Evolutionary conservation across 176 grass and related monocot species (phyloP).

Genomic region (Sorghum bicolor): DNA sequence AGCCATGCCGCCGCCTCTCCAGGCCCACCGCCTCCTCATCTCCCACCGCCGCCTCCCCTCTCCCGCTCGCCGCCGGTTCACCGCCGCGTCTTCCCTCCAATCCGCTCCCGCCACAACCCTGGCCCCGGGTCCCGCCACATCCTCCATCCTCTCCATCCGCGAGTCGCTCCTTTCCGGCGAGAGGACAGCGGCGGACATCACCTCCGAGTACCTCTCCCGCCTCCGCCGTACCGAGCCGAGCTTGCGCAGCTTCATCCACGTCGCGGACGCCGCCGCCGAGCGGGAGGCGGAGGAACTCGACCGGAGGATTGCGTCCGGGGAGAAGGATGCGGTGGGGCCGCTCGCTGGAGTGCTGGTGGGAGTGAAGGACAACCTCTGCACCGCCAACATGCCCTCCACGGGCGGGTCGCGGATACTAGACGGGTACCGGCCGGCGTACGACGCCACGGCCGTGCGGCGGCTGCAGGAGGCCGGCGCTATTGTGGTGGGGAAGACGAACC

Average conservation of each 20-base stretch:
- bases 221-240: conserved; percentile 79
- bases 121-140: conserved; percentile 21
- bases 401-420: conserved; percentile 88
- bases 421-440: conserved; percentile 78
- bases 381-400: conserved; percentile 80
- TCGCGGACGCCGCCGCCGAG: conserved; percentile 57
- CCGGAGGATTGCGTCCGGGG: conserved; percentile 45
- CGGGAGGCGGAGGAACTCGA: conserved; percentile 75
- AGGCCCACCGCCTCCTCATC: conserved; percentile 57
- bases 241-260: conserved; percentile 85
- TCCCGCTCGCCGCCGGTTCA: conserved; percentile 36
- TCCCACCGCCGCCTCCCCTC: conserved; percentile 36
- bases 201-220: conserved; percentile 70
- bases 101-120: conserved; percentile 44
- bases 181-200: conserved; percentile 64
- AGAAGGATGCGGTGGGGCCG: conserved; percentile 57
- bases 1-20: conserved; percentile 63
- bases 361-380: conserved; percentile 94
- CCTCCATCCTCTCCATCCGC: conserved; percentile 64
- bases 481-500: conserved; percentile 84
- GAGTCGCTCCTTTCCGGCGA: conserved; percentile 66
- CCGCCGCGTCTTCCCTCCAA: conserved; percentile 38
- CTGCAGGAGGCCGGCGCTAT: conserved; percentile 78
- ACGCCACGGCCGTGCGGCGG: conserved; percentile 75
- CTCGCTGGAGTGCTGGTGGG: conserved; percentile 76